Conservation (phyloP, 1,139 yeast species). For the Nadsonia starkeyi-henricii region DNA sequence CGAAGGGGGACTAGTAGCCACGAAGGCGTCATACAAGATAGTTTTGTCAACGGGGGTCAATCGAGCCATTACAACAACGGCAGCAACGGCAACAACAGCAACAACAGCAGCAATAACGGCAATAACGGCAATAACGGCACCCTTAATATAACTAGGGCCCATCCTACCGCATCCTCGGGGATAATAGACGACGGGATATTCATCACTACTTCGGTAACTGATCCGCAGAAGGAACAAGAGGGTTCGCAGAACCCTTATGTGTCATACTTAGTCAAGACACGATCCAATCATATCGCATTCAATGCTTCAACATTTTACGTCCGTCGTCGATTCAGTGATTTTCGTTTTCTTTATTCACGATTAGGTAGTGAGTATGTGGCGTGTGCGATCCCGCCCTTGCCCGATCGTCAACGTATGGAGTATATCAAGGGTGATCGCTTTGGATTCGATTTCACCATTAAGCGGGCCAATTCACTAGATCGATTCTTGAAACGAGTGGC, state of each 20-base stretch:
- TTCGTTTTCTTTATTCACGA: conserved; percentile 62
- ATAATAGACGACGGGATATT: conserved; percentile 8
- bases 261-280: conserved; percentile 63
- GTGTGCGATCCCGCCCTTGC: conserved; percentile 80
- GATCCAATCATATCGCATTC: conserved; percentile 33
- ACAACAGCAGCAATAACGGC: background rate
- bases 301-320: conserved; percentile 36
- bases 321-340: conserved; percentile 72
- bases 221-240: conserved; percentile 71
- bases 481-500: conserved; percentile 63
- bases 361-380: conserved; percentile 70
- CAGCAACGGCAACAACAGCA: conserved; percentile 1
- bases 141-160: background rate
- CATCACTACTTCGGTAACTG: conserved; percentile 33
- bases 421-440: conserved; percentile 92
- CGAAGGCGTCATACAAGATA: conserved; percentile 6
- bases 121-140: background rate
- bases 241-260: conserved; percentile 65
- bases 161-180: conserved; percentile 2
- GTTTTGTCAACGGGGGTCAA: conserved; percentile 1
- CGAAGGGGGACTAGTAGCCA: no score
- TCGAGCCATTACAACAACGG: background rate
- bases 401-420: conserved; percentile 82
- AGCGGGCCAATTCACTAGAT: conserved; percentile 72
- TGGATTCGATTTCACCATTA: conserved; percentile 63